Evolutionary conservation across 352 stramenopile genomes (phyloP), one percentile per base, ranked within the genome.

Genomic region (Thraustochytrium sp.): DNA sequence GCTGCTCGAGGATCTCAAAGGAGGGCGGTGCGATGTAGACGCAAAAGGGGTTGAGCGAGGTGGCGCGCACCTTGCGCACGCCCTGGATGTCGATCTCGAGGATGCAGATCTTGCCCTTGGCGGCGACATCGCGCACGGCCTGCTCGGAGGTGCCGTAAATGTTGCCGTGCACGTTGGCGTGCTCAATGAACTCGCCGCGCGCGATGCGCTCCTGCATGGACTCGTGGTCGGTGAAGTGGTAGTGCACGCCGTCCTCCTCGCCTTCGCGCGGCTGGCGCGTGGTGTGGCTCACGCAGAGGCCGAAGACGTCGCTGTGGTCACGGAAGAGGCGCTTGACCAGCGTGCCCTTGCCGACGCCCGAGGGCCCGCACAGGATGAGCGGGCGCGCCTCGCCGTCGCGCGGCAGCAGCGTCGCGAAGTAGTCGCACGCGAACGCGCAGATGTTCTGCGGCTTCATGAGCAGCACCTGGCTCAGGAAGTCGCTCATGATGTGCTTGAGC

Each of bases 61-160:
- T 90, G 85, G 86, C 85, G 85, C 95, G 98, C 34, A 98, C 94
- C 84, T 93, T 94, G 86, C 96, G 90, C 23, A 98, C 96, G 40
- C 97, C 97, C 87, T 99, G 95, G 62, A 98, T 93, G 85, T 99
- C 97, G 78, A 99, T 99, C 89, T 99, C 97, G 44, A 99, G 85
- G 73, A 99, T 95, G 88, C 96, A 99, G 82, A 99, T 96, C 89
- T 98, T 98, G 56, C 93, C 91, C 85, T 94, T 86, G 40, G 92
- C 89, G 85, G 95, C 91, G 48, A 99, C 96, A 78, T 91, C 90
- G 87, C 95, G 86, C 34, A 99, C 94, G 3, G 86, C 85, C 18
- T 89, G 65, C 23, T 88, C 87, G 40, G 86, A 91, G 1, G 96
- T 99, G 85, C 96, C 96, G 87, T 99, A 99, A 80, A 98, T 93